phyloP scores from a whole-genome alignment of 805 yeast species.

The Sugiyamaella mastotermitis region DNA sequence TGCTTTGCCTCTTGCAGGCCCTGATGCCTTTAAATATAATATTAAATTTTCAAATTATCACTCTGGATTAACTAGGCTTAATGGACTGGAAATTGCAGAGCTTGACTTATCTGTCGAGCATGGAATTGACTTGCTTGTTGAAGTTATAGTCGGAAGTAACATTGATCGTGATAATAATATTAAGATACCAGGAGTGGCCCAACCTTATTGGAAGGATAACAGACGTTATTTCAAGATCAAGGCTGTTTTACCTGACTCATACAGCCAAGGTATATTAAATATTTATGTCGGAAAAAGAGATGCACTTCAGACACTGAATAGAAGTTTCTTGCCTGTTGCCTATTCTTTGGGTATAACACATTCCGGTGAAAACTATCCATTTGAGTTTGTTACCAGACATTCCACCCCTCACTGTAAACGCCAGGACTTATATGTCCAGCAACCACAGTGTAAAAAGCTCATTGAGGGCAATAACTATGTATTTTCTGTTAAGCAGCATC shows the following conservation, averaged over 20 bases:
- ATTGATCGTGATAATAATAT: constrained; percentile 32
- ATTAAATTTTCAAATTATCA: constrained; percentile 63
- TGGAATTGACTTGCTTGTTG: constrained; percentile 61
- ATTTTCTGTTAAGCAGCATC: constrained; percentile 60
- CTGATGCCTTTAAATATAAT: constrained; percentile 61
- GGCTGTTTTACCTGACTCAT: constrained; percentile 69
- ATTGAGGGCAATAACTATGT: constrained; percentile 52
- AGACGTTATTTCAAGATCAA: constrained; percentile 70
- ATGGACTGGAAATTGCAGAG: constrained; percentile 75
- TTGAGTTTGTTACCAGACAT: constrained; percentile 63
- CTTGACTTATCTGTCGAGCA: constrained; percentile 66
- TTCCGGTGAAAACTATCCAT: constrained; percentile 53
- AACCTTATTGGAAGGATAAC: constrained; percentile 63
- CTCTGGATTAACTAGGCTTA: constrained; percentile 65
- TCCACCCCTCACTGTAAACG: constrained; percentile 64
- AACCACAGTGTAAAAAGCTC: constrained; percentile 73
- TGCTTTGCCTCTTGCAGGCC: constrained; percentile 80
- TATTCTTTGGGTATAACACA: constrained; percentile 73
- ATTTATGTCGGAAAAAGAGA: constrained; percentile 53
- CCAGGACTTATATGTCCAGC: constrained; percentile 73
- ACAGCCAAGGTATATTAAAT: constrained; percentile 63
- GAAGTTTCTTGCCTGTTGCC: constrained; percentile 54
- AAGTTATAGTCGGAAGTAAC: constrained; percentile 27
- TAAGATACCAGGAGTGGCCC: constrained; percentile 61
- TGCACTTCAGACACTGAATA: constrained; percentile 2